Percentiles rank a stretch among this genome's conserved stretches.
These are phyloP conservation scores for Ceratobasidium sp. DNA, from an alignment of 1,284 basidiomycete species.

Conservation along the genomic window DNA sequence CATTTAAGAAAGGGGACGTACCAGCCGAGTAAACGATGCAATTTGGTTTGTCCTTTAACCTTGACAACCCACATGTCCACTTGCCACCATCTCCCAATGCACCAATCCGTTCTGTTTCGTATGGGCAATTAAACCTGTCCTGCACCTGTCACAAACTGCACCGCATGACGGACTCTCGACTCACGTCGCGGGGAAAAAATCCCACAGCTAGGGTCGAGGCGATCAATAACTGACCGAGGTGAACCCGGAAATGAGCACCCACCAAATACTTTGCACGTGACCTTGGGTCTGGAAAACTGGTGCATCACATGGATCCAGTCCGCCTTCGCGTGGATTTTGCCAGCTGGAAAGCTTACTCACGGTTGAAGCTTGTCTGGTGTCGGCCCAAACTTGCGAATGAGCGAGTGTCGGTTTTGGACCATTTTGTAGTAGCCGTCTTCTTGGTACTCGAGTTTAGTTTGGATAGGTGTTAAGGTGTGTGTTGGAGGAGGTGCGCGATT, in stretches of 20 bases:
- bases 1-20: neutral
- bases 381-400: conserved; percentile 33
- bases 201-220: conserved; percentile 47
- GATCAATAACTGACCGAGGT: too few relatives aligned
- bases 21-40: conserved; percentile 50
- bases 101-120: conserved; percentile 49
- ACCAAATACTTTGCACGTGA: conserved; percentile 22
- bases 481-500: neutral
- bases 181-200: conserved; percentile 49
- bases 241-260: neutral
- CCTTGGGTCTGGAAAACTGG: conserved; percentile 15
- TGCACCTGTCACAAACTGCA: neutral
- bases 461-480: neutral
- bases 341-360: neutral
- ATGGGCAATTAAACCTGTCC: conserved; percentile 50
- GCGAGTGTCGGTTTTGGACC: conserved; percentile 25
- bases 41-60: conserved; percentile 46
- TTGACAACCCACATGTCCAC: conserved; percentile 50
- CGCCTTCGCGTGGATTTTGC: too few relatives aligned
- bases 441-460: conserved; percentile 9
- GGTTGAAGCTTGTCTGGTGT: conserved; percentile 14
- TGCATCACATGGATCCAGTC: neutral
- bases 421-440: conserved; percentile 26
- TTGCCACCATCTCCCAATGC: conserved; percentile 49
- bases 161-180: neutral